Base-by-base conservation (phyloP, 202 grass and related monocot species). In the Panicum hallii region DNA sequence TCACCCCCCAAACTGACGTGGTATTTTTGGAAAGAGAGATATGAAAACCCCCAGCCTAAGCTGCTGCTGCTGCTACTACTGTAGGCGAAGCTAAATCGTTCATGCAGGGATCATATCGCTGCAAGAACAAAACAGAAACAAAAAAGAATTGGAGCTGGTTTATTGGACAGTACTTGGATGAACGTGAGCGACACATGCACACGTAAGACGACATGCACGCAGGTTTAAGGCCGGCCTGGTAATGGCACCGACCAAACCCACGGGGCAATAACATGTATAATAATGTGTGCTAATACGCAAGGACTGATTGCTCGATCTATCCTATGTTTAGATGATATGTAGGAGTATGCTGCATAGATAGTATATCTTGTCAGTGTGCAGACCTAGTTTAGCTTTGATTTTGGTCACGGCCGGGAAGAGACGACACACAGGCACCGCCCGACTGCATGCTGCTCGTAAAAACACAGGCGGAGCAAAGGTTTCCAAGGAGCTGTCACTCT, bases 181-280 rank as follows among this genome's bases (percentile, higher is more conserved):
- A 38, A 38, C 36, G 3, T 38, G 36, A 38, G 3, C 36, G 36
- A 38, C 32, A 69, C 49, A 55, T 77, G 63, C 53, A 47, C 49
- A 57, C 69, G 63, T 49, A 65, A 57, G 60, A 58, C 36, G 32
- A 38, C 63, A 77, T 49, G 52, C 56, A 48, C 54, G 48, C 12
- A 56, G 26, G 20, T 46, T 46, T 16, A 19, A 45, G 36, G 75
- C 41, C 15, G 1, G 32, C 32, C 32, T 1, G 82, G 9, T n/a
- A 86, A 44, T 36, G 30, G 17, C 78, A 50, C 86, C 64, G 79
- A 77, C 85, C 79, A 82, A 61, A 50, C 7, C 77, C 7, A 14
- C 48, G 40, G 22, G 43, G 13, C 15, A 70, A 7, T 70, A 70
- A 14, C 32, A 45, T 57, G 22, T 3, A 32, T 32, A 32, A 32